Percentiles rank a stretch among this genome's conserved stretches.
These are phyloP conservation scores for Cupressus sempervirens DNA, from an alignment of 75 land plant species.

Conservation along the genomic window DNA sequence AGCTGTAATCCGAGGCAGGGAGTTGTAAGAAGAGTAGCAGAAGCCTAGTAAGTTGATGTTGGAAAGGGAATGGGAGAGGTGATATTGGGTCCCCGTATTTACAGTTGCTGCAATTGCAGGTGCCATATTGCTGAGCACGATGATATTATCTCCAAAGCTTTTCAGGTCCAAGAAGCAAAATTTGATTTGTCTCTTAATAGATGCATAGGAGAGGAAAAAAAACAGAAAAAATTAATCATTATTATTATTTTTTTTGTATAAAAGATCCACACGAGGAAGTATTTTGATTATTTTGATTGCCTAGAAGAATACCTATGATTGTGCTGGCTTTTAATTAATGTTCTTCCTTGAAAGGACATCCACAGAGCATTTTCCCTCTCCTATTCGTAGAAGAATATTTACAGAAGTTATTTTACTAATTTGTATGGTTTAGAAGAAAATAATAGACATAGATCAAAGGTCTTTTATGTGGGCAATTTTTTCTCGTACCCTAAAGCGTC, in stretches of 20 bases:
- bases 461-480: not conserved
- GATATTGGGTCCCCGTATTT: constrained; percentile 50
- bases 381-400: not conserved
- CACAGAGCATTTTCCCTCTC: not conserved
- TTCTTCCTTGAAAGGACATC: not conserved
- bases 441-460: not conserved
- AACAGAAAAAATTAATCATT: not conserved
- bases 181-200: not conserved
- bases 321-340: not conserved
- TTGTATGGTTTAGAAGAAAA: not conserved
- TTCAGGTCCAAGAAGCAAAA: constrained; percentile 51
- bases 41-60: not conserved
- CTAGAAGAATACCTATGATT: not conserved
- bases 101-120: constrained; percentile 90
- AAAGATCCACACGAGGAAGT: not conserved
- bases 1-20: not conserved
- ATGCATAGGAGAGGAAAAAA: not conserved
- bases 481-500: not conserved
- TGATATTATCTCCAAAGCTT: constrained; percentile 86
- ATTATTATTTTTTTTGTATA: not conserved
- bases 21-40: not conserved
- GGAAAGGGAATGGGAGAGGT: constrained; percentile 27
- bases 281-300: not conserved
- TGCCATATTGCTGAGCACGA: constrained; percentile 85
- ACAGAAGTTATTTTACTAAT: not conserved